Evolutionary conservation across 192 early-diverging fungal genomes (phyloP), one percentile per base, ranked within the genome.

Genomic region (Phycomyces nitens): DNA sequence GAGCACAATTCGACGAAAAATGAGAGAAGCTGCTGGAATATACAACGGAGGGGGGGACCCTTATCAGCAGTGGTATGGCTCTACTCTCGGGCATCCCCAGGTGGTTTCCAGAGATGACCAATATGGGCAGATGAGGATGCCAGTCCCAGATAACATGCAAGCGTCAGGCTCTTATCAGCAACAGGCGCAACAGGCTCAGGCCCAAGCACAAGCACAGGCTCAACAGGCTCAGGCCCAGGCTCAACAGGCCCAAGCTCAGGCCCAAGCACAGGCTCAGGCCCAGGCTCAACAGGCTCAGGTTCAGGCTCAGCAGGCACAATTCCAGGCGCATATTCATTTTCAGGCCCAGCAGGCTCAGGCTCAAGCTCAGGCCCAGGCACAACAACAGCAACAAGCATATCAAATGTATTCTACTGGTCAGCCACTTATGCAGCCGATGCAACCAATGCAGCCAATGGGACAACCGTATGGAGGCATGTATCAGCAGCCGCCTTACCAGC

Each of bases 21-120:
- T 60, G 44, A 18, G 59, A 42, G 59, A 60, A 1, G 59, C 59
- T 10, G 59, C 59, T 21, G 59, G 59, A 24, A 49, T 60, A 15
- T 26, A 18, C 20, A 47, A 42, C 7, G 59, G 44, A 27, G 38
- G 24, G 56, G 38, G 24, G 24, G 56, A 34, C 7, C 29, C 29
- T 34, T 34, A 34, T 34, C 29, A 34, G 2, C 29, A 34, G 29
- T 39, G 29, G 56, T 39, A 34, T 26, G 29, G 10, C 58, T 34
- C 12, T 59, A 47, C 42, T 16, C 40, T 42, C 5, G 44, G 16
- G 15, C 42, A n/a, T 47, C 21, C 21, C 7, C 10, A 15, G n/a
- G 23, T 11, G 24, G 21, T 59, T 4, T 12, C 15, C 43, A 47
- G 59, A 23, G 43, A 60, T 60, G 59, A 23, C 14, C 24, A 24